These are phyloP conservation scores for Suillus lakei DNA, from an alignment of 768 basidiomycete species.

Conservation along the genomic window DNA sequence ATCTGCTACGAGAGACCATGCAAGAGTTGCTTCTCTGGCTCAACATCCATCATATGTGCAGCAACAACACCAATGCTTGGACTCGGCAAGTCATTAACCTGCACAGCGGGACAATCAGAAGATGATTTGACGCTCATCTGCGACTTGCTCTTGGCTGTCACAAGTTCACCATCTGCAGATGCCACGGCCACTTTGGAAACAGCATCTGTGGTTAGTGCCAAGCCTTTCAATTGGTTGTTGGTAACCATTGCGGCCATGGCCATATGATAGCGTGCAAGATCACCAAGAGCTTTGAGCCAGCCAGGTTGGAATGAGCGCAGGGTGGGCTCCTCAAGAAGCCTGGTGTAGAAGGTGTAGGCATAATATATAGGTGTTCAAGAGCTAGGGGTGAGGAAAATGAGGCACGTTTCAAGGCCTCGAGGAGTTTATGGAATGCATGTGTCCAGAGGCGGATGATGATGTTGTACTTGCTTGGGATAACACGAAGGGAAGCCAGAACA, in stretches of 20 bases:
- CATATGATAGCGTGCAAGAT: slow-evolving; percentile 94
- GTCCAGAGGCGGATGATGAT: slow-evolving; percentile 95
- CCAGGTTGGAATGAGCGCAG: slow-evolving; percentile 73
- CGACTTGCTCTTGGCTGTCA: slow-evolving; percentile 43
- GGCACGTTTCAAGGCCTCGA: slow-evolving; percentile 88
- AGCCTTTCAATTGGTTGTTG: slow-evolving; percentile 46
- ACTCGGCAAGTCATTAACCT: slow-evolving; percentile 66
- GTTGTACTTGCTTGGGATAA: slow-evolving; percentile 93
- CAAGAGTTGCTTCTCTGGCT: slow-evolving; percentile 66
- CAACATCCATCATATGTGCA: slow-evolving; percentile 79
- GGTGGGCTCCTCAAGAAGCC: slow-evolving; percentile 80
- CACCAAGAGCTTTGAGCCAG: slow-evolving; percentile 98
- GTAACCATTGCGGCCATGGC: slow-evolving; percentile 88
- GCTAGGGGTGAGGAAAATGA: slow-evolving; percentile 67
- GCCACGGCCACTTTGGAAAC: slow-evolving; percentile 50
- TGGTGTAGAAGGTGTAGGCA: slow-evolving; percentile 92
- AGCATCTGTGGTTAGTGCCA: slow-evolving; percentile 59
- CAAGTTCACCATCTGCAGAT: slow-evolving; percentile 26
- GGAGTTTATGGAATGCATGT: slow-evolving; percentile 85
- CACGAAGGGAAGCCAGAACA: slow-evolving; percentile 86
- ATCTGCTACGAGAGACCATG: no score
- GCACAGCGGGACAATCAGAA: slow-evolving; percentile 54
- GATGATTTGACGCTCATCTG: slow-evolving; percentile 32
- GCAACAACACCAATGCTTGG: slow-evolving; percentile 88
- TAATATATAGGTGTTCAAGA: slow-evolving; percentile 91